Evolutionary conservation across 306 rosid genomes (phyloP).

Genomic region (Lagenaria siceraria): DNA sequence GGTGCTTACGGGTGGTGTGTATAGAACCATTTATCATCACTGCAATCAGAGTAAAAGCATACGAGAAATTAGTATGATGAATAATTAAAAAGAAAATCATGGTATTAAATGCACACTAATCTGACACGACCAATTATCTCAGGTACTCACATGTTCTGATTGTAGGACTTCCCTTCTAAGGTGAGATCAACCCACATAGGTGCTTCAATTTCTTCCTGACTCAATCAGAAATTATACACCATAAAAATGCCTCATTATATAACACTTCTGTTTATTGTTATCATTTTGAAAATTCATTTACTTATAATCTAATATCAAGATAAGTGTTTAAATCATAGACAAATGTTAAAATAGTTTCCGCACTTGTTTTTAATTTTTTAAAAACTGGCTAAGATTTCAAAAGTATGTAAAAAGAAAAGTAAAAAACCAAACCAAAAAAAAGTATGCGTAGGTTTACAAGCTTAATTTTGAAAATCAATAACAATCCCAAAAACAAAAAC

Average conservation of each 20-base stretch:
- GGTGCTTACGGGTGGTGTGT: constrained; percentile 51
- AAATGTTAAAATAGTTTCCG: not conserved
- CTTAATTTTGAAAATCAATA: not conserved
- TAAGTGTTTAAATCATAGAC: not conserved
- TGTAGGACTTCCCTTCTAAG: constrained; percentile 27
- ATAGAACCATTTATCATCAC: constrained; percentile 55
- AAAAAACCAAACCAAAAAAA: not conserved
- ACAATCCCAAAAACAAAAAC: not conserved
- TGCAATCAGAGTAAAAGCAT: constrained; percentile 21
- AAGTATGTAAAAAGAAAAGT: not conserved
- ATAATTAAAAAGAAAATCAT: not conserved
- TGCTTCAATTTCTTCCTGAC: constrained; percentile 68
- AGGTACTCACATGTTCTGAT: constrained; percentile 35
- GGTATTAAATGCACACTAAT: not conserved
- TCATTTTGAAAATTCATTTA: not conserved
- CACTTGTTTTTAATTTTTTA: too few species aligned
- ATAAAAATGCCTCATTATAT: not conserved
- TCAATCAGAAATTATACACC: constrained; percentile 14
- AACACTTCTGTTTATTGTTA: not conserved
- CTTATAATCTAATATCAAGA: not conserved
- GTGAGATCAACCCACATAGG: constrained; percentile 79
- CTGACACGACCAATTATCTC: not conserved
- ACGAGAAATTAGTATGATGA: not conserved
- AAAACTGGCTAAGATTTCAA: not conserved
- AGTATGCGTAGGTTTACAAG: too few species aligned